Base-by-base conservation (phyloP, 2,329 filamentous ascomycete genomes). In the Aureobasidium vineae region DNA sequence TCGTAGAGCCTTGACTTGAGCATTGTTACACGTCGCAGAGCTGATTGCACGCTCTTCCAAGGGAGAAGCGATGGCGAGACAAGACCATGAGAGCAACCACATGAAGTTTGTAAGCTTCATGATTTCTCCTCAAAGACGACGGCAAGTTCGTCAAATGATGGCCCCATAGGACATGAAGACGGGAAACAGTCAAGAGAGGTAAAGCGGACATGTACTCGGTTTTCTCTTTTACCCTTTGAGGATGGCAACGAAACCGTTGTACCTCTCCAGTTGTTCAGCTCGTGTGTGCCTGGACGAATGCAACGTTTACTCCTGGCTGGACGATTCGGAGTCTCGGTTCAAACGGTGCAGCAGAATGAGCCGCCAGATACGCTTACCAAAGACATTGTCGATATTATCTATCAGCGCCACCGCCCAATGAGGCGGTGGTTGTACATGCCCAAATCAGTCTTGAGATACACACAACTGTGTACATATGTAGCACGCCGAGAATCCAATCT, bases 281-380 rank as follows among this genome's bases (percentile, higher is more conserved):
- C 57, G 41, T 61, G 41, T 61, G 21, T 36, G 23, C 5, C 59
- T 63, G 45, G 45, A 41, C 59, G 33, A 63, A 31, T 41, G 2
- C 23, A 63, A 63, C 59, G 59, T 36, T 52, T 52, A 26, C 59
- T 63, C 47, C 59, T 63, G 59, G 59, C 47, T 47, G 59, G 47
- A 47, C 59, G 21, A 41, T 61, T 49, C 43, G 43, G 19, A 49
- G 57, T 61, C 41, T 63, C 45, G 23, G 45, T n/a, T 31, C 19
- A 10, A 63, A 40, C 31, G 59, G 59, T 21, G 45, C 13, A 52
- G 15, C 5, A 40, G 41, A 10, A 38, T 33, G n/a, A 61, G 43
- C 43, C 57, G 43, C 26, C 13, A 19, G 4, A 23, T 13, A 47
- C 19, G 15, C 38, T 49, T 36, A 16, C 57, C 36, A 36, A 6